These are phyloP conservation scores for Calonectria pauciramosa DNA, from an alignment of 2,329 filamentous ascomycete genomes.

Conservation along the genomic window DNA sequence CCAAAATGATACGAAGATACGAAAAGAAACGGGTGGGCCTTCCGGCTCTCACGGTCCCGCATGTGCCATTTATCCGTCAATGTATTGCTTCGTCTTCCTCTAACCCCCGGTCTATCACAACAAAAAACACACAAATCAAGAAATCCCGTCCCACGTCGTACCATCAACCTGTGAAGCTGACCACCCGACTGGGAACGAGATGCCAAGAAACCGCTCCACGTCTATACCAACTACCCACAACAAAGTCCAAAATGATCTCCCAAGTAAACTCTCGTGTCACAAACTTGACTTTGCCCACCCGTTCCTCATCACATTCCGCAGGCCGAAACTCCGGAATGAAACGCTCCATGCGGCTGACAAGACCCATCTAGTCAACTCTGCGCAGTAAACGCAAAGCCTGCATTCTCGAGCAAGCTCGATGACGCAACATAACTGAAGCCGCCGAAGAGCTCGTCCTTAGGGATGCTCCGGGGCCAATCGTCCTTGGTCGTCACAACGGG, in stretches of 20 bases:
- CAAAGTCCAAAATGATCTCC: constrained; percentile 18
- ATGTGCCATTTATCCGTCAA: not conserved
- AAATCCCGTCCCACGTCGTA: not conserved
- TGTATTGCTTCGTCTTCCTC: constrained; percentile 9
- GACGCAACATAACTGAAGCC: constrained; percentile 76
- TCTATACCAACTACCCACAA: constrained; percentile 14
- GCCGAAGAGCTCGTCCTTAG: constrained; percentile 71
- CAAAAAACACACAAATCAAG: constrained; percentile 1
- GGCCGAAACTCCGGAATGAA: not conserved
- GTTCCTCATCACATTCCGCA: constrained; percentile 9
- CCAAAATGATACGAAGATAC: constrained; percentile 1
- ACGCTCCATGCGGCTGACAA: not conserved
- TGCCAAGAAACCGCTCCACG: not conserved
- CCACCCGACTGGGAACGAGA: not conserved
- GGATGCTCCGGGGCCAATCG: constrained; percentile 54
- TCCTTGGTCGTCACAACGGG: constrained; percentile 70
- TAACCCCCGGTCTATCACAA: constrained; percentile 13
- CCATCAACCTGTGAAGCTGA: not conserved
- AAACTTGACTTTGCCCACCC: not conserved
- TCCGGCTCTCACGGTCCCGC: not conserved
- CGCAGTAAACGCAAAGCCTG: constrained; percentile 53
- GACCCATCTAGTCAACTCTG: constrained; percentile 30
- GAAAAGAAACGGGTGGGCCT: not conserved
- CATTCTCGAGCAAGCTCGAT: constrained; percentile 67
- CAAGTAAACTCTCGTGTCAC: not conserved